These are phyloP conservation scores for Neonectria coccinea DNA, from an alignment of 2,329 filamentous ascomycete genomes.

Conservation along the genomic window DNA sequence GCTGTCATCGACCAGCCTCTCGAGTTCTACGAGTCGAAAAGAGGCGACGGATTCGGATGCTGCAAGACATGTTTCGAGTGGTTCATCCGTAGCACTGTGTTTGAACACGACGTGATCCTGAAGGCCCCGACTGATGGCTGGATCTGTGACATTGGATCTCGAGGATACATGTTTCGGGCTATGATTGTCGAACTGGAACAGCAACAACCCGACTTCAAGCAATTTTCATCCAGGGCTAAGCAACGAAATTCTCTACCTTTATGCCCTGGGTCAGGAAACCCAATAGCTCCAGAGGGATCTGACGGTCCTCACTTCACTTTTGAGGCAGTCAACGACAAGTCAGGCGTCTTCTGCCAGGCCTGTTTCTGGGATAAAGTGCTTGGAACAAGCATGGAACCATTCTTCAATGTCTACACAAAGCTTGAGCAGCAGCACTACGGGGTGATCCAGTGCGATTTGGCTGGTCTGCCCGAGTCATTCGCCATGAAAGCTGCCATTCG, in stretches of 20 bases:
- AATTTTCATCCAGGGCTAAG: slow-evolving; percentile 9
- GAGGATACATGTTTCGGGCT: slow-evolving; percentile 11
- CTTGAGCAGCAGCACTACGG: neutral
- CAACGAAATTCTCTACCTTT: slow-evolving; percentile 2
- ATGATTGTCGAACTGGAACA: slow-evolving; percentile 13
- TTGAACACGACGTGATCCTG: neutral
- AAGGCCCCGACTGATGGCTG: neutral
- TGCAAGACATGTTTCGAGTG: slow-evolving; percentile 14
- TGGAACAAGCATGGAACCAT: slow-evolving; percentile 17
- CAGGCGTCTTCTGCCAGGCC: slow-evolving; percentile 14
- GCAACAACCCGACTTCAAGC: slow-evolving; percentile 3
- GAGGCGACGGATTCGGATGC: slow-evolving; percentile 15
- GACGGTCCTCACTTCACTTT: slow-evolving; percentile 4
- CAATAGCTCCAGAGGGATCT: neutral
- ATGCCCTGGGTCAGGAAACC: neutral
- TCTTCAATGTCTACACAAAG: slow-evolving; percentile 16
- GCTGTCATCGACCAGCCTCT: neutral
- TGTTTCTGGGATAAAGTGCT: slow-evolving; percentile 23
- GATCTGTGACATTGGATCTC: slow-evolving; percentile 17
- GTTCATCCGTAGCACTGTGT: slow-evolving; percentile 16
- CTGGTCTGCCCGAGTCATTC: neutral
- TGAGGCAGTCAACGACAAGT: slow-evolving; percentile 1
- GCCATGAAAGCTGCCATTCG: slow-evolving; percentile 18
- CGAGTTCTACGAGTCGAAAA: slow-evolving; percentile 2
- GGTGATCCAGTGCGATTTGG: slow-evolving; percentile 5